Percentiles rank a stretch among this genome's conserved stretches.
Conservation (phyloP, 2,329 filamentous ascomycete species). For the Basipetospora chlamydospora region DNA sequence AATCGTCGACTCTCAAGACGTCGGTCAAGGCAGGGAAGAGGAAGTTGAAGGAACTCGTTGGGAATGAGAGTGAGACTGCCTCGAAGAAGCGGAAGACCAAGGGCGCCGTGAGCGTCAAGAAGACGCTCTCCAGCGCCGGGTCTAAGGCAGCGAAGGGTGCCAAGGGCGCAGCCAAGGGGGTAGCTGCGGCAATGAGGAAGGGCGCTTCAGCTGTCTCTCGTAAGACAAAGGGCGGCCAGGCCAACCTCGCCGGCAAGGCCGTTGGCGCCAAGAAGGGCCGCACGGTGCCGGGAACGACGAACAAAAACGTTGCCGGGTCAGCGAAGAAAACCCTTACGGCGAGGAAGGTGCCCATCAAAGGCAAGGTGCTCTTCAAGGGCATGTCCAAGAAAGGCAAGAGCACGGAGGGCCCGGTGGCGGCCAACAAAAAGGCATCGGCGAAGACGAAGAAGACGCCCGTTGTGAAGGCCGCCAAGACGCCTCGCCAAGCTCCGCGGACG, state of each 20-base stretch:
- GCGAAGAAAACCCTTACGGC: background rate
- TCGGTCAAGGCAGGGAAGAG: slow-evolving; percentile 5
- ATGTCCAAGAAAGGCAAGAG: no score
- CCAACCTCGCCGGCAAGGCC: slow-evolving; percentile 9
- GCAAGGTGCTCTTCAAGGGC: slow-evolving; percentile 2
- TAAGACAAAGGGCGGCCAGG: slow-evolving; percentile 13
- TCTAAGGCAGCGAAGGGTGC: slow-evolving; percentile 22
- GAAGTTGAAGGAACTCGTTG: slow-evolving; percentile 4
- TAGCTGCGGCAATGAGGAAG: slow-evolving; percentile 21
- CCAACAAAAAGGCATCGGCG: slow-evolving; percentile 9
- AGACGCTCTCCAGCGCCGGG: slow-evolving; percentile 19
- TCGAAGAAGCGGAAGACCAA: slow-evolving; percentile 5
- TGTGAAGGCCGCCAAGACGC: background rate
- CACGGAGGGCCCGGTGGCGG: no score
- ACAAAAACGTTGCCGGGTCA: background rate
- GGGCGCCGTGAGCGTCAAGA: slow-evolving; percentile 13
- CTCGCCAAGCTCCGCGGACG: background rate
- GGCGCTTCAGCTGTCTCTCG: slow-evolving; percentile 18
- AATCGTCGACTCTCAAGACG: background rate
- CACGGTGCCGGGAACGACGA: slow-evolving; percentile 1
- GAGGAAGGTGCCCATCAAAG: slow-evolving; percentile 1
- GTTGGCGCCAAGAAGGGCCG: slow-evolving; percentile 10
- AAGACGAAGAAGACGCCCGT: slow-evolving; percentile 8
- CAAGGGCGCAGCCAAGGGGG: no score
- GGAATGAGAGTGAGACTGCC: background rate